These are phyloP conservation scores for Mycena amicta DNA, from an alignment of 768 basidiomycete species.

Conservation along the genomic window DNA sequence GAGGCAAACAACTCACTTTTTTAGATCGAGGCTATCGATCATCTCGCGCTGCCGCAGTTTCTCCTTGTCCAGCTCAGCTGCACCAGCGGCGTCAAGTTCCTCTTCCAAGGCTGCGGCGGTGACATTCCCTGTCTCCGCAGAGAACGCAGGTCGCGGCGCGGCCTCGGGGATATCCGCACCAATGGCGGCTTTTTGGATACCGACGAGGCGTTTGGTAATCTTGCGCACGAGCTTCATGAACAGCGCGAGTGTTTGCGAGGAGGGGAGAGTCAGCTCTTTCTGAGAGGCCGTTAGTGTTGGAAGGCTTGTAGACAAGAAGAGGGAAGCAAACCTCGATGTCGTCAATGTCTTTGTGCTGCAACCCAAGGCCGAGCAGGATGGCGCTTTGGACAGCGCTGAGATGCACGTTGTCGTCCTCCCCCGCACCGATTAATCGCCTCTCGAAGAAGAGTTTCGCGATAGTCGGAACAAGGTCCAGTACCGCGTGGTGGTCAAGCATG, in stretches of 20 bases:
- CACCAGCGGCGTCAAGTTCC: slow-evolving; percentile 79
- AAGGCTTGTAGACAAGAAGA: too few species aligned
- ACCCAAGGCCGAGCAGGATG: slow-evolving; percentile 84
- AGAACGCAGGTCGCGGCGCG: slow-evolving; percentile 28
- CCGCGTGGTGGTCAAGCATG: slow-evolving; percentile 94
- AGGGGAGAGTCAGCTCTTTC: slow-evolving; percentile 81
- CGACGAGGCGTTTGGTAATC: slow-evolving; percentile 71
- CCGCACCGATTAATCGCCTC: slow-evolving; percentile 44
- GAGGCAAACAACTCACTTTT: slow-evolving; percentile 62
- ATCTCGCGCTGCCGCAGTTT: slow-evolving; percentile 83
- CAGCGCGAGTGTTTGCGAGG: slow-evolving; percentile 85
- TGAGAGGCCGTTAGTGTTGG: too few species aligned
- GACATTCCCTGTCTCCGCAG: slow-evolving; percentile 33
- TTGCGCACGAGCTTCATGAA: slow-evolving; percentile 91
- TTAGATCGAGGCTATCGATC: slow-evolving; percentile 85
- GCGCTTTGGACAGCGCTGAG: slow-evolving; percentile 90
- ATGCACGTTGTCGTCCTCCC: slow-evolving; percentile 55
- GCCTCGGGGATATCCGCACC: slow-evolving; percentile 60
- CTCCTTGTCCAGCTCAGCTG: slow-evolving; percentile 66
- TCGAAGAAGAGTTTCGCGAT: slow-evolving; percentile 87
- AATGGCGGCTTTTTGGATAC: slow-evolving; percentile 80
- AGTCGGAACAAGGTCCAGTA: slow-evolving; percentile 87
- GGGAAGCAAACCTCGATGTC: too few species aligned
- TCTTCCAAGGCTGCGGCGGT: slow-evolving; percentile 54
- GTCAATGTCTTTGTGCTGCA: slow-evolving; percentile 89